Evolutionary conservation across 2,329 filamentous ascomycete species (phyloP).

Genomic region (Colletotrichum cereale): DNA sequence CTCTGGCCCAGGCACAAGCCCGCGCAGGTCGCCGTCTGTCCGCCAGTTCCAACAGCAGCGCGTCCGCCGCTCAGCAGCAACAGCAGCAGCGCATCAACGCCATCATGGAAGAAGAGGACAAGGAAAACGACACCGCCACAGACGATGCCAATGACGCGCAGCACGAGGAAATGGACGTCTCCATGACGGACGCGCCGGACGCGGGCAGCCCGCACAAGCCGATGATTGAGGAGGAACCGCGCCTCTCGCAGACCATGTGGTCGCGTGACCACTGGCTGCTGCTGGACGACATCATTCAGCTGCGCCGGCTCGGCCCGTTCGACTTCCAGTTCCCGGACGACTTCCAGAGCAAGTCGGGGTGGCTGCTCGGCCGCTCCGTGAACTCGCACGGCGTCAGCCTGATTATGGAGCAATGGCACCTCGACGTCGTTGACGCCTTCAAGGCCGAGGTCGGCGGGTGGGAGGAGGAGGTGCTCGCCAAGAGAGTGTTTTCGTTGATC

Average conservation of each 20-base stretch:
- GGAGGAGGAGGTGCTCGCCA: slow-evolving; percentile 62
- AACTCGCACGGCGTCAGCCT: slow-evolving; percentile 60
- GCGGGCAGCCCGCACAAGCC: neutral
- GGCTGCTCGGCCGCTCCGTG: slow-evolving; percentile 63
- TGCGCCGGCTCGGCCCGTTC: slow-evolving; percentile 58
- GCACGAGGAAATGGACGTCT: slow-evolving; percentile 26
- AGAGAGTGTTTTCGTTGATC: slow-evolving; percentile 66
- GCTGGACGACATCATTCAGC: slow-evolving; percentile 64
- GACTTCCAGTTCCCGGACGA: slow-evolving; percentile 49
- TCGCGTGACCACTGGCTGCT: slow-evolving; percentile 65
- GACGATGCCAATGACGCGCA: slow-evolving; percentile 44
- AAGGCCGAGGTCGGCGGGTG: slow-evolving; percentile 60
- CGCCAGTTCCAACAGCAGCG: slow-evolving; percentile 15
- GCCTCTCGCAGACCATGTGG: slow-evolving; percentile 60
- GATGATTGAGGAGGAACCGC: slow-evolving; percentile 8
- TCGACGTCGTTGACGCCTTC: slow-evolving; percentile 70
- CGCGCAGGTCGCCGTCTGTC: slow-evolving; percentile 28
- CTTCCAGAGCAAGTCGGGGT: slow-evolving; percentile 48
- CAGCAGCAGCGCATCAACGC: slow-evolving; percentile 15
- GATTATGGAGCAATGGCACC: slow-evolving; percentile 66
- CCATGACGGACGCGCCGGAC: slow-evolving; percentile 34
- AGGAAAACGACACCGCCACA: slow-evolving; percentile 51
- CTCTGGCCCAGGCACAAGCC: slow-evolving; percentile 55
- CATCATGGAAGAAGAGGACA: slow-evolving; percentile 44
- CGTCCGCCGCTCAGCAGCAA: slow-evolving; percentile 26